A percentile compares a stretch with the other conserved stretches of the same genome.
These are phyloP conservation scores for Metarhizium anisopliae DNA, from an alignment of 2,329 filamentous ascomycete species.

Conservation along the genomic window DNA sequence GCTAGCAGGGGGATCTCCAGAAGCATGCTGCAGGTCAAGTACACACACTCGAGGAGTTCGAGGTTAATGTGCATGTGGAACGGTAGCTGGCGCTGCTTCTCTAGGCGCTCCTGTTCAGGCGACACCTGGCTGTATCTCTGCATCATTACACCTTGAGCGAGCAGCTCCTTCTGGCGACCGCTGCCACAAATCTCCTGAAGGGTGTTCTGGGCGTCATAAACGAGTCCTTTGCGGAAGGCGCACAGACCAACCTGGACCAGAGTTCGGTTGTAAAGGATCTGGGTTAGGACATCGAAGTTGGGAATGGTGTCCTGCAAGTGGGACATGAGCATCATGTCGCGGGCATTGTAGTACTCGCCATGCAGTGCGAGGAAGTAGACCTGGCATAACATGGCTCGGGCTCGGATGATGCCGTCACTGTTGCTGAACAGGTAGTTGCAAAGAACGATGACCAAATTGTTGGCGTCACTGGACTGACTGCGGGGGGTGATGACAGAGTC, in stretches of 20 bases:
- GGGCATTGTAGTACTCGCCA: conserved; percentile 94
- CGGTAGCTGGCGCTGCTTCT: conserved; percentile 92
- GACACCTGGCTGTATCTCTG: conserved; percentile 94
- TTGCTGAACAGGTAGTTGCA: conserved; percentile 93
- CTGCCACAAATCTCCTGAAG: conserved; percentile 97
- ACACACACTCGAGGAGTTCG: conserved; percentile 94
- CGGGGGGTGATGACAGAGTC: conserved; percentile 78
- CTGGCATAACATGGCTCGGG: conserved; percentile 94
- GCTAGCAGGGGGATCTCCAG: conserved; percentile 95
- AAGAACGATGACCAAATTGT: conserved; percentile 71
- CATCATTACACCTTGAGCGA: conserved; percentile 97
- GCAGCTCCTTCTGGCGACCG: conserved; percentile 92
- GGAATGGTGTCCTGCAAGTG: conserved; percentile 95
- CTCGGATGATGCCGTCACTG: conserved; percentile 92
- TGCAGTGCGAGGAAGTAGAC: conserved; percentile 98
- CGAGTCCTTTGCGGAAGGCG: conserved; percentile 91
- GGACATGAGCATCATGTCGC: conserved; percentile 99
- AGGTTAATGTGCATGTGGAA: conserved; percentile 99
- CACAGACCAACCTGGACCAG: conserved; percentile 96
- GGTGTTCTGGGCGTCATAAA: conserved; percentile 96
- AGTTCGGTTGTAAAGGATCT: conserved; percentile 98
- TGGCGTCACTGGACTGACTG: conserved; percentile 56
- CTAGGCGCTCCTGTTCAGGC: conserved; percentile 92
- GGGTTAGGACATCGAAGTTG: conserved; percentile 93
- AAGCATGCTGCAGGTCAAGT: conserved; percentile 98